Conservation (phyloP, 2,329 filamentous ascomycete genomes). For the Penicillium sp. region DNA sequence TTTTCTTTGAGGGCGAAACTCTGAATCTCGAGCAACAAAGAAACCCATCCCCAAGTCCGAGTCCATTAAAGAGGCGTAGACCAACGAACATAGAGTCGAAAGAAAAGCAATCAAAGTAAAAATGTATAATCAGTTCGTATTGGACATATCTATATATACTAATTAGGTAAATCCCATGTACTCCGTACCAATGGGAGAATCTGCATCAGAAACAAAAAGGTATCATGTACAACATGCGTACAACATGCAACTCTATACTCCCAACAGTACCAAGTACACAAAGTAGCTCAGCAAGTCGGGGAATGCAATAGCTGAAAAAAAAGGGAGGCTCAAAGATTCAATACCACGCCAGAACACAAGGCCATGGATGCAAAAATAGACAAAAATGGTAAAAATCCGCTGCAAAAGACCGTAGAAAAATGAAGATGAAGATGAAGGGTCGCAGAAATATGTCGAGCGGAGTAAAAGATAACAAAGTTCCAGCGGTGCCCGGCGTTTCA, state of each 20-base stretch:
- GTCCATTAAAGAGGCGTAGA: neutral
- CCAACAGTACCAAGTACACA: slow-evolving; percentile 11
- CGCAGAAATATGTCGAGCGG: slow-evolving; percentile 6
- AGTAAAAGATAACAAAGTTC: slow-evolving; percentile 3
- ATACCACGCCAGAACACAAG: slow-evolving; percentile 12
- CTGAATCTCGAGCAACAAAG: slow-evolving; percentile 1
- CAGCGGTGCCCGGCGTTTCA: slow-evolving; percentile 6
- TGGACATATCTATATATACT: slow-evolving; percentile 7
- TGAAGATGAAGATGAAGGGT: slow-evolving; percentile 8
- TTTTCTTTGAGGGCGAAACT: neutral
- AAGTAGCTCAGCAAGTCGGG: slow-evolving; percentile 4
- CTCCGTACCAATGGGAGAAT: slow-evolving; percentile 1
- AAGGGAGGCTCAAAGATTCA: slow-evolving; percentile 5
- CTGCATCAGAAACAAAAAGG: slow-evolving; percentile 15
- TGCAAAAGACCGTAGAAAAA: slow-evolving; percentile 15
- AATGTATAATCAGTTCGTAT: slow-evolving; percentile 1
- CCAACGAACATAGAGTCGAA: neutral
- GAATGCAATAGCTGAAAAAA: slow-evolving; percentile 19
- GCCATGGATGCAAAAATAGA: slow-evolving; percentile 18
- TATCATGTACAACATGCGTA: slow-evolving; percentile 33
- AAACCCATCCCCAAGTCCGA: neutral
- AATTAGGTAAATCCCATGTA: slow-evolving; percentile 5
- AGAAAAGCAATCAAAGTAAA: neutral
- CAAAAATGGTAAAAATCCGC: slow-evolving; percentile 14
- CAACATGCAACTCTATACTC: slow-evolving; percentile 28